These are phyloP conservation scores for Gloeophyllum trabeum DNA, from an alignment of 768 basidiomycete species.

Conservation along the genomic window DNA sequence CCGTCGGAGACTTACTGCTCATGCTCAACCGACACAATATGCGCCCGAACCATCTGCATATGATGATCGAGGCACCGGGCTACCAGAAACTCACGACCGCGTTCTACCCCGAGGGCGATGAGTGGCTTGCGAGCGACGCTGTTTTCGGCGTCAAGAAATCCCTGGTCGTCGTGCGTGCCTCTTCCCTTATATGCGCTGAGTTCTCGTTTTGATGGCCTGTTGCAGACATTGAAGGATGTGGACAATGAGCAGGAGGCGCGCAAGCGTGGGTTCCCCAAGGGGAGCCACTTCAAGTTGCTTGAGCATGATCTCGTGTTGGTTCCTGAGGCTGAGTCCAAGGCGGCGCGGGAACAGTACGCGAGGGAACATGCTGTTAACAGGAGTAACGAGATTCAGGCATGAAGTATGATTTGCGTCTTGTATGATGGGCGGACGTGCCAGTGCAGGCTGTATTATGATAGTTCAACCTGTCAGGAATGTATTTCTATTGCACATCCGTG, in stretches of 20 bases:
- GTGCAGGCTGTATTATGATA: too few species aligned
- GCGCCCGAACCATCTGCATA: slow-evolving; percentile 74
- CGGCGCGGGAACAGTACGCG: slow-evolving; percentile 11
- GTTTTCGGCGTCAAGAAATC: slow-evolving; percentile 81
- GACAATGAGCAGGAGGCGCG: slow-evolving; percentile 41
- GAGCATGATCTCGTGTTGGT: slow-evolving; percentile 33
- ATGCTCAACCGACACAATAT: slow-evolving; percentile 57
- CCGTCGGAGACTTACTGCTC: slow-evolving; percentile 53
- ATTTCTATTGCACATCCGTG: too few species aligned
- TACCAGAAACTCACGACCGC: slow-evolving; percentile 66
- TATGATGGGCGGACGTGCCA: too few species aligned
- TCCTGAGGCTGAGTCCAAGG: slow-evolving; percentile 27
- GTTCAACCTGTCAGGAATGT: too few species aligned
- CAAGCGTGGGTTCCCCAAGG: slow-evolving; percentile 39
- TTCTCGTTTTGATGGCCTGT: background rate
- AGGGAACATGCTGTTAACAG: background rate
- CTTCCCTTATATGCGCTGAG: background rate
- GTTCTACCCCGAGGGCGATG: slow-evolving; percentile 62
- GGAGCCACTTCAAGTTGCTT: slow-evolving; percentile 35
- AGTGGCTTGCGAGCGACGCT: slow-evolving; percentile 55
- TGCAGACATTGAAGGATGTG: slow-evolving; percentile 41
- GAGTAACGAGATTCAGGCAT: too few species aligned
- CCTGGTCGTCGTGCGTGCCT: slow-evolving; percentile 52
- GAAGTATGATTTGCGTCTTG: too few species aligned
- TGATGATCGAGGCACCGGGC: slow-evolving; percentile 61